These are phyloP conservation scores for Gomphus bonarii DNA, from an alignment of 1,284 basidiomycete species.

Conservation along the genomic window DNA sequence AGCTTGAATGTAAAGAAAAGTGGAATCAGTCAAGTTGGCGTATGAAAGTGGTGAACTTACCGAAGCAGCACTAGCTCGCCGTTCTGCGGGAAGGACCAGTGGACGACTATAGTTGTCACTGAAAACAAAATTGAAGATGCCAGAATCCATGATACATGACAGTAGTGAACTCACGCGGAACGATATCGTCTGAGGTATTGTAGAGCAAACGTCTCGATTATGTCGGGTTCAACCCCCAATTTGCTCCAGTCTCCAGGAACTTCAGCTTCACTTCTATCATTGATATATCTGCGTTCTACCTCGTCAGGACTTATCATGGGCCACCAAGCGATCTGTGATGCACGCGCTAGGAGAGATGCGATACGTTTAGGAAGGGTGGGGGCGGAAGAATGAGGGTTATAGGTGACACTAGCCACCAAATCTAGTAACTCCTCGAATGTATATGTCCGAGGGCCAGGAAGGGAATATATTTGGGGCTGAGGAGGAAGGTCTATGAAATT, in stretches of 20 bases:
- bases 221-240: conserved; percentile 64
- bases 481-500: conserved; percentile 63
- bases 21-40: neutral
- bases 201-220: conserved; percentile 86
- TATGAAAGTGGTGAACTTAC: neutral
- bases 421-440: conserved; percentile 80
- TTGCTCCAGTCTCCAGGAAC: conserved; percentile 53
- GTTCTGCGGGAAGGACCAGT: conserved; percentile 14
- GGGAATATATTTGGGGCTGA: conserved; percentile 61
- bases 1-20: neutral
- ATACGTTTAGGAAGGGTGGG: conserved; percentile 73
- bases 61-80: neutral
- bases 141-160: neutral
- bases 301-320: conserved; percentile 88
- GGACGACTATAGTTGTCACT: conserved; percentile 18
- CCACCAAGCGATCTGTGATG: conserved; percentile 84
- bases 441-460: conserved; percentile 86
- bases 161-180: conserved; percentile 37
- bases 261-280: conserved; percentile 51
- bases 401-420: conserved; percentile 74
- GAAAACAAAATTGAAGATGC: conserved; percentile 4
- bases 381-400: conserved; percentile 56
- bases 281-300: conserved; percentile 78
- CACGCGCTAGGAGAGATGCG: conserved; percentile 56
- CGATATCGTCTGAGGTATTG: conserved; percentile 88